Percentiles rank a stretch among this genome's conserved stretches.
phyloP scores from a whole-genome alignment of 495 filamentous ascomycete genomes.

The Oleoguttula mirabilis region DNA sequence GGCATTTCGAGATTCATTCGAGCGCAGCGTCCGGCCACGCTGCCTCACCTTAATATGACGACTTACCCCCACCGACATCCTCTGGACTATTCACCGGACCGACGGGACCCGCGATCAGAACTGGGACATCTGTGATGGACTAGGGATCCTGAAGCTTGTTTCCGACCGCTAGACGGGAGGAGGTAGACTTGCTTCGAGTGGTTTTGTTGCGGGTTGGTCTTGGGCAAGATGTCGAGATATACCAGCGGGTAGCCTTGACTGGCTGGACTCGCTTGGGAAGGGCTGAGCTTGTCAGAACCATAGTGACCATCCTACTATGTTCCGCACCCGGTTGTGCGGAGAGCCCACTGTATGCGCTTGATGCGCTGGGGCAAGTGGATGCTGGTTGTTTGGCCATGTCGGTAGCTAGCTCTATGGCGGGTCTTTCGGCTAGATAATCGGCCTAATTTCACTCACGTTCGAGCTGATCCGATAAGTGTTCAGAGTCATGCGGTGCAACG shows the following conservation, averaged over 20 bases:
- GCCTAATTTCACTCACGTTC: too few relatives aligned
- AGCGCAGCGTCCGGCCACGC: slow-evolving; percentile 12
- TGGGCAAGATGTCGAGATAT: too few relatives aligned
- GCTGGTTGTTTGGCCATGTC: too few relatives aligned
- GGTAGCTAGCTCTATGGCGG: too few relatives aligned
- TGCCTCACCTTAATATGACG: slow-evolving; percentile 16
- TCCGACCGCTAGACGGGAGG: slow-evolving; percentile 20
- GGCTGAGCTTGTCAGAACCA: slow-evolving; percentile 4
- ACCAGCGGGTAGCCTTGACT: slow-evolving; percentile 21
- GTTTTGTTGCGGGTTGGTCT: too few relatives aligned
- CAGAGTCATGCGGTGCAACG: too few relatives aligned
- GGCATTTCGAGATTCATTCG: background rate
- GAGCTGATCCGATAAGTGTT: too few relatives aligned
- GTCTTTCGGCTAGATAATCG: too few relatives aligned
- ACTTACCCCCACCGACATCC: background rate
- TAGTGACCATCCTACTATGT: slow-evolving; percentile 20
- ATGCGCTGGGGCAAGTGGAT: slow-evolving; percentile 10
- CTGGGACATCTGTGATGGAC: slow-evolving; percentile 11
- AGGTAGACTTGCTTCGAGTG: slow-evolving; percentile 19
- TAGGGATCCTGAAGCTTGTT: slow-evolving; percentile 8
- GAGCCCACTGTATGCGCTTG: slow-evolving; percentile 1
- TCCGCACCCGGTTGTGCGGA: slow-evolving; percentile 6
- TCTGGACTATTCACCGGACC: background rate
- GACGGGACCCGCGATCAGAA: slow-evolving; percentile 1
- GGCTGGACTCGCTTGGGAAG: slow-evolving; percentile 2